phyloP scores from a whole-genome alignment of 768 basidiomycete genomes.

The Mycena maculata region DNA sequence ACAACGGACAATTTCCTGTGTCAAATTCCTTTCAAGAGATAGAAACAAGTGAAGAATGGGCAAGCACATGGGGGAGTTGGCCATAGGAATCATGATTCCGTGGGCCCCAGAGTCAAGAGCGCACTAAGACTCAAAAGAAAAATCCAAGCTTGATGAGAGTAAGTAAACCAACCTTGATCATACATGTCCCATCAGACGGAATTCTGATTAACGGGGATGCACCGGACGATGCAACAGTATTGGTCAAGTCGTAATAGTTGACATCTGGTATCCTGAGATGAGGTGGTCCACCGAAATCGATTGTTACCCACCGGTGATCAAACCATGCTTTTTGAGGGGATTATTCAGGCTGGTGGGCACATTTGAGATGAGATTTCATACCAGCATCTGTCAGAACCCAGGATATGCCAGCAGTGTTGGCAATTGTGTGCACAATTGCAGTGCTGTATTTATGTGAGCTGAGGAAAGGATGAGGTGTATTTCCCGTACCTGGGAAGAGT shows the following conservation, averaged over 20 bases:
- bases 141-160: not conserved
- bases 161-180: not conserved
- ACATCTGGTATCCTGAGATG: no score
- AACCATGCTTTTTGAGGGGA: constrained; percentile 5
- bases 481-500: constrained; percentile 9
- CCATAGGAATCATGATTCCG: constrained; percentile 1
- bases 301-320: constrained; percentile 5
- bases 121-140: not conserved
- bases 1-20: not conserved
- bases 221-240: not conserved
- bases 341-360: not conserved
- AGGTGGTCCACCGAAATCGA: no score
- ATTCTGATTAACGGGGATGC: not conserved
- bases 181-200: not conserved
- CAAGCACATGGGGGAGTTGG: not conserved
- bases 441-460: not conserved
- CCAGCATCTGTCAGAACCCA: constrained; percentile 21
- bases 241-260: not conserved
- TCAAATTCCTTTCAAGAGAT: not conserved
- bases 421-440: constrained; percentile 12
- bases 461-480: not conserved
- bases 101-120: not conserved
- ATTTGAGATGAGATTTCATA: not conserved
- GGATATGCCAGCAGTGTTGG: constrained; percentile 2
- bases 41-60: not conserved